Conservation (phyloP, 768 basidiomycete species). For the Boletus pseudo-olivaceus region DNA sequence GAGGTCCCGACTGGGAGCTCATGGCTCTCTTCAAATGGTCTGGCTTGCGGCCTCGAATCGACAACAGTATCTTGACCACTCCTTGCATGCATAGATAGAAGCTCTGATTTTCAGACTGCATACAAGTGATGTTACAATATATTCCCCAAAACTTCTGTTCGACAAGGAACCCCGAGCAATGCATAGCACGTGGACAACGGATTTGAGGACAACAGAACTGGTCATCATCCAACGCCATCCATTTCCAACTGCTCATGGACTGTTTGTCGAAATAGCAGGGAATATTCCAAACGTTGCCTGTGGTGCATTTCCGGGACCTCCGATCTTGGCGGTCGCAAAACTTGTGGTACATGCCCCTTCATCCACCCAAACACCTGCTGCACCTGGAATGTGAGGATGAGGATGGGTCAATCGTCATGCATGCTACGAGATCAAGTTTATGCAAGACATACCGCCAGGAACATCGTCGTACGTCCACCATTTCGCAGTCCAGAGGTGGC, state of each 20-base stretch:
- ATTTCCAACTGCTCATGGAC: neutral
- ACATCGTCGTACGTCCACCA: conserved; percentile 46
- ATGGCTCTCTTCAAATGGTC: too few species aligned
- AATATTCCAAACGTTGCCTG: conserved; percentile 4
- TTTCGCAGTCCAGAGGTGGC: conserved; percentile 47
- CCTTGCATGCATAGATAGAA: too few species aligned
- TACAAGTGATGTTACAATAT: neutral
- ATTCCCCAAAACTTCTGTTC: neutral
- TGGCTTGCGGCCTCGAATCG: too few species aligned
- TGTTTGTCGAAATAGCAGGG: neutral
- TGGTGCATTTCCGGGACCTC: neutral
- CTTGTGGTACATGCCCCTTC: conserved; percentile 8
- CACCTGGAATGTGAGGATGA: neutral
- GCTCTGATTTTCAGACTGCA: too few species aligned
- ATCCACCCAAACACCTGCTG: conserved; percentile 17
- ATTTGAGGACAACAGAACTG: neutral
- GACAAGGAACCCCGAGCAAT: neutral
- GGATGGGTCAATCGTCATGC: neutral
- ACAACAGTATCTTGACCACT: too few species aligned
- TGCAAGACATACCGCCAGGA: conserved; percentile 28
- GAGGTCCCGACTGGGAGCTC: too few species aligned
- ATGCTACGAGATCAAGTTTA: neutral
- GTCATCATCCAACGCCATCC: neutral
- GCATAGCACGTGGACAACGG: neutral
- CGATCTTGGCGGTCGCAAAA: conserved; percentile 2